Evolutionary conservation across 495 filamentous ascomycete species (phyloP).

Genomic region (Penicillium turbatum): DNA sequence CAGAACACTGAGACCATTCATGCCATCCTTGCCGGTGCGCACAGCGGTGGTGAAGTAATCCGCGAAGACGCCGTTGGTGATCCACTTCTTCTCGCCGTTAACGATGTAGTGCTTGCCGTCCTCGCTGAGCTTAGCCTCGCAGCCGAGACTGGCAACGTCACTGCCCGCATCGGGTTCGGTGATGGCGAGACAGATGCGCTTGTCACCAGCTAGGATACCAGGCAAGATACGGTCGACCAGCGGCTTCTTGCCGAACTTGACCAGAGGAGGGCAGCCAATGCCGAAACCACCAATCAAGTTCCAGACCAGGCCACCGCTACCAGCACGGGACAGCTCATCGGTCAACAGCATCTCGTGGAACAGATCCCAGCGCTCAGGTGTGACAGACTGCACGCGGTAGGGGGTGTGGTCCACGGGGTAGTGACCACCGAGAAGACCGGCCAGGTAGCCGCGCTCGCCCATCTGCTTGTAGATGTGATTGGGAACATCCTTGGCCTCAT

Average conservation of each 20-base stretch:
- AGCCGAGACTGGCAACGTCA: conserved; percentile 92
- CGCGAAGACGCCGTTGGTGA: conserved; percentile 93
- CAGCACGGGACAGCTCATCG: conserved; percentile 85
- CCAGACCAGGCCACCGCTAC: conserved; percentile 96
- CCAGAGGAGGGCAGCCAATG: conserved; percentile 85
- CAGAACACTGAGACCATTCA: conserved; percentile 86
- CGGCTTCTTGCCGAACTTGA: conserved; percentile 87
- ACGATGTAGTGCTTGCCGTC: conserved; percentile 99
- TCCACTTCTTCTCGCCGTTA: conserved; percentile 99
- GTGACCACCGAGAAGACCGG: conserved; percentile 74
- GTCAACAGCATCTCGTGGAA: conserved; percentile 96
- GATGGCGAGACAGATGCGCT: conserved; percentile 88
- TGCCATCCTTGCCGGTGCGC: conserved; percentile 77
- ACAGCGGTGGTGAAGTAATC: conserved; percentile 98
- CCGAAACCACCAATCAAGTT: conserved; percentile 92
- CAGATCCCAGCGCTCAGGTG: conserved; percentile 89
- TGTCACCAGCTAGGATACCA: conserved; percentile 83
- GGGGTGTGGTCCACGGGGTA: conserved; percentile 72
- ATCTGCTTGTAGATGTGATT: conserved; percentile 89
- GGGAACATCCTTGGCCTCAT: conserved; percentile 87
- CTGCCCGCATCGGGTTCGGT: conserved; percentile 78
- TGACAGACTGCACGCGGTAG: conserved; percentile 67
- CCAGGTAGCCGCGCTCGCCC: conserved; percentile 87
- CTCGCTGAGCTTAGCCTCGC: conserved; percentile 86
- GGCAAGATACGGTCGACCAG: conserved; percentile 82